Evolutionary conservation across 495 filamentous ascomycete genomes (phyloP).

Genomic region (Viridothelium virens): DNA sequence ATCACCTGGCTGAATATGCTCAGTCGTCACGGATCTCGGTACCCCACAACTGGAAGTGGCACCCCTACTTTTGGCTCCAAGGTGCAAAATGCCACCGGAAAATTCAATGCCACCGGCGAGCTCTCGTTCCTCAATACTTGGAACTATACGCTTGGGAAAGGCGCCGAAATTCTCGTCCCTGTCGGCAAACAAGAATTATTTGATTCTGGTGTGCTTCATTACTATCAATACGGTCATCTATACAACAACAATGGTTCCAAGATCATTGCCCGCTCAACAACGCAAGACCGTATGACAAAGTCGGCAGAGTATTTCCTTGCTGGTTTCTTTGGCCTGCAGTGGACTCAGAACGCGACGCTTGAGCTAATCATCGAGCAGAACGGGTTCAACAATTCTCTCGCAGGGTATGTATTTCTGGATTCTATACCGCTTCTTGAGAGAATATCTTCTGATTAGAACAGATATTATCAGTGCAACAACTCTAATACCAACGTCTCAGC

Average conservation of each 20-base stretch:
- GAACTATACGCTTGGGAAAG: constrained; percentile 39
- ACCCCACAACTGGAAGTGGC: constrained; percentile 26
- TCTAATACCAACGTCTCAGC: constrained; percentile 22
- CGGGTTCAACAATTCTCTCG: constrained; percentile 37
- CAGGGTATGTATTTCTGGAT: constrained; percentile 17
- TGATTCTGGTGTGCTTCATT: constrained; percentile 47
- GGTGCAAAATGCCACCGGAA: constrained; percentile 32
- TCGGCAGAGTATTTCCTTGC: constrained; percentile 37
- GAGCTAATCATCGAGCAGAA: constrained; percentile 44
- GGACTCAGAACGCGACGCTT: constrained; percentile 47
- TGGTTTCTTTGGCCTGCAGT: constrained; percentile 39
- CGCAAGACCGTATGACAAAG: constrained; percentile 47
- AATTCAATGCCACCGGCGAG: constrained; percentile 40
- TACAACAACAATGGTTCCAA: constrained; percentile 51
- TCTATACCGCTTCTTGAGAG: neutral
- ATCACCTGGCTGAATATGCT: constrained; percentile 26
- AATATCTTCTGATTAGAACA: neutral
- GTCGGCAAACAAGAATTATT: constrained; percentile 46
- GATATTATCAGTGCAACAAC: constrained; percentile 35
- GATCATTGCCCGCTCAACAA: constrained; percentile 54
- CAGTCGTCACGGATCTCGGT: constrained; percentile 22
- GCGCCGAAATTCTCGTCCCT: constrained; percentile 46
- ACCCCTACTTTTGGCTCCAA: constrained; percentile 32
- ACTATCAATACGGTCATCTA: constrained; percentile 54
- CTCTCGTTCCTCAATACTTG: constrained; percentile 46